Conservation (phyloP, 78 protist genomes). For the Guillardia theta region DNA sequence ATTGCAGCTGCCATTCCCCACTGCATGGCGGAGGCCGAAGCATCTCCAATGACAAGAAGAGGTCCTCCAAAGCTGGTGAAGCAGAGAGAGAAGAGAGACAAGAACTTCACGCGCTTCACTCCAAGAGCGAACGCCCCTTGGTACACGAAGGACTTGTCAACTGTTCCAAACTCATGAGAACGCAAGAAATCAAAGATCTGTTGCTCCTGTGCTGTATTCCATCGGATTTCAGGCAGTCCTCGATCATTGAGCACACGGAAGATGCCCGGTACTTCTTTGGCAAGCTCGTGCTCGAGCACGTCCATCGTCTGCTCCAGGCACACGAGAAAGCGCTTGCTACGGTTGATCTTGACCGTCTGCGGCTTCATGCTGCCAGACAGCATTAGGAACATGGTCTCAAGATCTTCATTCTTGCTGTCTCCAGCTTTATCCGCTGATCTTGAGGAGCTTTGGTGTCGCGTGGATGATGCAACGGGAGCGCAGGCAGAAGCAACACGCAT, state of each 20-base stretch:
- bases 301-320: neutral
- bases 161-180: neutral
- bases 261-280: neutral
- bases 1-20: neutral
- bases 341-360: neutral
- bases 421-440: no score
- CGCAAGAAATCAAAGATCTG: neutral
- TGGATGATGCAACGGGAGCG: no score
- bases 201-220: neutral
- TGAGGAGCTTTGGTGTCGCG: no score
- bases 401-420: no score
- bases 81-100: neutral
- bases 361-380: neutral
- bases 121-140: constrained; percentile 19
- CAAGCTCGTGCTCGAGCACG: neutral
- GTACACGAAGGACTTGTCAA: neutral
- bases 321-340: neutral
- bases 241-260: neutral
- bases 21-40: neutral
- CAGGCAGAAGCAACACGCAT: no score
- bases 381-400: neutral
- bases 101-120: neutral
- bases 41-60: neutral
- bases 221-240: neutral
- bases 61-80: neutral